phyloP scores from a whole-genome alignment of 768 basidiomycete species.

The Leccinum sublutescens region DNA sequence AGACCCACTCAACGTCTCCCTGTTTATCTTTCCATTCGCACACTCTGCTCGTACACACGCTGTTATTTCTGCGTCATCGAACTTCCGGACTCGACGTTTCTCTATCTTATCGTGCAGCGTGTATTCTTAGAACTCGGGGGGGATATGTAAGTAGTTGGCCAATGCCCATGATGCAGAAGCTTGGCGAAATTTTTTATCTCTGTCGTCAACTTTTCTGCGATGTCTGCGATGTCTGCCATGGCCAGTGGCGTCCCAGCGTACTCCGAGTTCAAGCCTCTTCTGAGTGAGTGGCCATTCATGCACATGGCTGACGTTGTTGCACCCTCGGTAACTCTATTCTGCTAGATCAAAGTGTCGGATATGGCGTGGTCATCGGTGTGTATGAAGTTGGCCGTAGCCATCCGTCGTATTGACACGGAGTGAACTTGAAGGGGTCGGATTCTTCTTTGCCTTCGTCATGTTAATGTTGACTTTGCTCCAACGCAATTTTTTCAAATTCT shows the following conservation, averaged over 20 bases:
- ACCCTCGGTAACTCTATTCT: not conserved
- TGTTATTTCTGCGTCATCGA: not conserved
- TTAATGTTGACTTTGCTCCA: conserved; percentile 44
- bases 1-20: not conserved
- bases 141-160: conserved; percentile 2
- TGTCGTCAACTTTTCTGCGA: not conserved
- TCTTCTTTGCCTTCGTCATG: conserved; percentile 51
- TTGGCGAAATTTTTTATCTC: not conserved
- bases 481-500: conserved; percentile 45
- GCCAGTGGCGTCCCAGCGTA: conserved; percentile 9
- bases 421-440: conserved; percentile 40
- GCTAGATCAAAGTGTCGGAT: conserved; percentile 46
- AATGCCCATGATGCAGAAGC: not conserved
- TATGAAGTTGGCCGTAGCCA: not conserved
- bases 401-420: not conserved
- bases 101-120: conserved; percentile 5
- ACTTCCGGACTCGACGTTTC: not conserved
- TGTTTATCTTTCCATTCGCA: conserved; percentile 4
- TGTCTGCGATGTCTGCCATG: conserved; percentile 20
- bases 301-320: not conserved
- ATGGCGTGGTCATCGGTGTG: conserved; percentile 49
- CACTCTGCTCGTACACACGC: not conserved
- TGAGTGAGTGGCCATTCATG: conserved; percentile 27
- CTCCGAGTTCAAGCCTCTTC: conserved; percentile 42
- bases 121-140: conserved; percentile 3